A percentile compares a stretch with the other conserved stretches of the same genome.
Evolutionary conservation across 1,139 yeast genomes (phyloP).

Genomic region (Yamadazyma kanchanaburiensis): DNA sequence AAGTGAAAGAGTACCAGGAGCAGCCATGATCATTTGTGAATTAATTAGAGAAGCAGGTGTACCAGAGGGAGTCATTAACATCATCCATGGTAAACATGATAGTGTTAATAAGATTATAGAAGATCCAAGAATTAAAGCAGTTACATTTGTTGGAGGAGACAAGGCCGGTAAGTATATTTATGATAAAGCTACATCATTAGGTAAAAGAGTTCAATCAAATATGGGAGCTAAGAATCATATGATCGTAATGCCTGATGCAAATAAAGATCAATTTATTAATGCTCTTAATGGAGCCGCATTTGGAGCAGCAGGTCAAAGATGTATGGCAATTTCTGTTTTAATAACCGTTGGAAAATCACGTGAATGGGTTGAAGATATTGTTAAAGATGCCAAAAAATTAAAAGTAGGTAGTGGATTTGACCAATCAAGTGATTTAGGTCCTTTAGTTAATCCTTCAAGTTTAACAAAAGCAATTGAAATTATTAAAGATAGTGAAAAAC

Average conservation of each 20-base stretch:
- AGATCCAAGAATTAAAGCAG: slow-evolving; percentile 75
- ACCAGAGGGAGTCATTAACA: slow-evolving; percentile 72
- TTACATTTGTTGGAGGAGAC: slow-evolving; percentile 77
- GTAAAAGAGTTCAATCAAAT: slow-evolving; percentile 77
- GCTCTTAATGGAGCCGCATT: slow-evolving; percentile 76
- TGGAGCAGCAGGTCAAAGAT: slow-evolving; percentile 85
- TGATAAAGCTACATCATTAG: slow-evolving; percentile 63
- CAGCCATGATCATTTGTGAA: slow-evolving; percentile 74
- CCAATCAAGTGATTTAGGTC: slow-evolving; percentile 62
- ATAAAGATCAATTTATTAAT: slow-evolving; percentile 61
- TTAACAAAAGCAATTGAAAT: slow-evolving; percentile 53
- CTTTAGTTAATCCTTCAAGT: slow-evolving; percentile 63
- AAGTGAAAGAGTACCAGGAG: slow-evolving; percentile 77
- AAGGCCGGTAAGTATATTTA: slow-evolving; percentile 74
- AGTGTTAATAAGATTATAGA: slow-evolving; percentile 73
- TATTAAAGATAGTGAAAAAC: slow-evolving; percentile 53
- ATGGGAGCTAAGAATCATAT: slow-evolving; percentile 79
- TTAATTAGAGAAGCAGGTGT: slow-evolving; percentile 74
- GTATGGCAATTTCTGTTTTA: slow-evolving; percentile 77
- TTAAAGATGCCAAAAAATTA: slow-evolving; percentile 55
- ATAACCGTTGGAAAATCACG: slow-evolving; percentile 73
- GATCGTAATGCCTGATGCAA: slow-evolving; percentile 71
- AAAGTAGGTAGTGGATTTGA: slow-evolving; percentile 69
- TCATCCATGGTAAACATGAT: slow-evolving; percentile 74
- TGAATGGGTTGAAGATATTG: slow-evolving; percentile 62